phyloP scores from a whole-genome alignment of 305 asterid genomes.

The Ruellia speciosa region DNA sequence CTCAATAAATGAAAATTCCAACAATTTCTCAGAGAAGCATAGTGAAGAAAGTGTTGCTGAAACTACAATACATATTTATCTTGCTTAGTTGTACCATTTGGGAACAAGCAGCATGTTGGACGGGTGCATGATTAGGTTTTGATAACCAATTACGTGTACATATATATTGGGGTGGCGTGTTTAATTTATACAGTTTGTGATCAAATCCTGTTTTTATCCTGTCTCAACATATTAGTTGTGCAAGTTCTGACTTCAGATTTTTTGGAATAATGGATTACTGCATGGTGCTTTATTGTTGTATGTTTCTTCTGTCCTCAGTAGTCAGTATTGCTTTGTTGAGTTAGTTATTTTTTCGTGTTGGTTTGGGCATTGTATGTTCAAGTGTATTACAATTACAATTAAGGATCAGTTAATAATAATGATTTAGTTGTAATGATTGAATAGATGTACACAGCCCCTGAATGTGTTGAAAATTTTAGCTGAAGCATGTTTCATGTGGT shows the following conservation, averaged over 20 bases:
- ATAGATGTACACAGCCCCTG: too few species aligned
- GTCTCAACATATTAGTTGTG: not conserved
- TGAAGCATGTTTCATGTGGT: too few species aligned
- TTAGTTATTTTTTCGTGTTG: not conserved
- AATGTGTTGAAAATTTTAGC: too few species aligned
- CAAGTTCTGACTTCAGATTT: not conserved
- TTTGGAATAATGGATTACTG: not conserved
- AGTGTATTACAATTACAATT: too few species aligned
- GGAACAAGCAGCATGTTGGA: not conserved
- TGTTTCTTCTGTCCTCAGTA: not conserved
- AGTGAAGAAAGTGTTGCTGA: not conserved
- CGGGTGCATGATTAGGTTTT: not conserved
- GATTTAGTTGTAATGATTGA: too few species aligned
- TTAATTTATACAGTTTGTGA: not conserved
- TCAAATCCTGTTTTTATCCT: not conserved
- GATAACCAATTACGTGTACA: too few species aligned
- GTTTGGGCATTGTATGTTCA: not conserved
- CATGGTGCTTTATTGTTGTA: not conserved
- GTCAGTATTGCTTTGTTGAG: too few species aligned
- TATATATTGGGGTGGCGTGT: not conserved
- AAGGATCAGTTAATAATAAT: too few species aligned
- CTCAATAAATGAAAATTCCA: not conserved
- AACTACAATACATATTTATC: not conserved
- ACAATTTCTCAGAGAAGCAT: not conserved
- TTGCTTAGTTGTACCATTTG: too few species aligned